These are phyloP conservation scores for Ogataea glucozyma DNA, from an alignment of 805 yeast species.

Conservation along the genomic window DNA sequence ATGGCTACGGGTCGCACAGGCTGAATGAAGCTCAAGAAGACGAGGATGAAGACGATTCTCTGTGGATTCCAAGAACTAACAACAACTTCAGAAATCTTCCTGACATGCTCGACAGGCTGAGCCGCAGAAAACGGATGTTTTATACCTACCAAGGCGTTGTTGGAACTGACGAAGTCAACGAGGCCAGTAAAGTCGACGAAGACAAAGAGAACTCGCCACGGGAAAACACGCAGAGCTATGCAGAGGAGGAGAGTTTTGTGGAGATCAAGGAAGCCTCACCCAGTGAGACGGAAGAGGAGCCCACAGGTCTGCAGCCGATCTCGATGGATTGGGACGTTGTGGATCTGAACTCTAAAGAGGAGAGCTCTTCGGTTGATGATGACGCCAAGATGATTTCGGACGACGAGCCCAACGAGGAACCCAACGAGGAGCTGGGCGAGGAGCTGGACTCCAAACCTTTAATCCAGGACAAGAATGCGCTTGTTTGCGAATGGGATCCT, in stretches of 20 bases:
- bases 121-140: conserved; percentile 29
- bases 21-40: conserved; percentile 12
- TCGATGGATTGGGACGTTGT: neutral
- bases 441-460: conserved; percentile 19
- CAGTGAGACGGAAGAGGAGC: too few relatives aligned
- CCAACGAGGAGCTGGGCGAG: conserved; percentile 1
- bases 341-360: neutral
- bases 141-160: conserved; percentile 33
- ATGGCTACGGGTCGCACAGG: conserved; percentile 9
- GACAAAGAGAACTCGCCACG: conserved; percentile 3
- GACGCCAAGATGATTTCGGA: conserved; percentile 1
- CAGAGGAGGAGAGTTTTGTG: neutral
- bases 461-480: conserved; percentile 38
- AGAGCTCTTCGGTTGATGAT: neutral
- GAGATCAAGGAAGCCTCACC: too few relatives aligned
- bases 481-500: conserved; percentile 69
- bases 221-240: neutral
- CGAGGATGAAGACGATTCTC: conserved; percentile 32
- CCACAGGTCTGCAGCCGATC: conserved; percentile 1
- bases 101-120: conserved; percentile 35
- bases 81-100: conserved; percentile 45
- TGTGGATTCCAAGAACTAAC: conserved; percentile 47
- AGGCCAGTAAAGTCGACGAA: neutral
- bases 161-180: conserved; percentile 12
- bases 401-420: neutral